These are phyloP conservation scores for Starmerella kuoi DNA, from an alignment of 805 yeast genomes.

Conservation along the genomic window DNA sequence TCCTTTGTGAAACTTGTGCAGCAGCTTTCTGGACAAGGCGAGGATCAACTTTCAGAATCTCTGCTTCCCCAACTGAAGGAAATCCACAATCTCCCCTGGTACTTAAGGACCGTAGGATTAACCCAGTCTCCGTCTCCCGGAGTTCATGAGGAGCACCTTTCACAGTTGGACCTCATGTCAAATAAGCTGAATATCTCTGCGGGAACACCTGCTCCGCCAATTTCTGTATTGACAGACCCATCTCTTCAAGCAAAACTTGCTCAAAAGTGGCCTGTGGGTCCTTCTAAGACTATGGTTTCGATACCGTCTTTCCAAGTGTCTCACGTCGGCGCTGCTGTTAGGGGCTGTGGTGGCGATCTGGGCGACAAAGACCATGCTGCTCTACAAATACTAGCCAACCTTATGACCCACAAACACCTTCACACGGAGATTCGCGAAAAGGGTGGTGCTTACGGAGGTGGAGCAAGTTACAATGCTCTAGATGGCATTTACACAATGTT, in stretches of 20 bases:
- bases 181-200: slow-evolving; percentile 26
- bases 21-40: slow-evolving; percentile 41
- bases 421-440: slow-evolving; percentile 87
- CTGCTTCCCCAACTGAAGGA: slow-evolving; percentile 50
- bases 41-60: slow-evolving; percentile 38
- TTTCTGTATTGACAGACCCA: slow-evolving; percentile 2
- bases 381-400: slow-evolving; percentile 66
- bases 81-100: slow-evolving; percentile 23
- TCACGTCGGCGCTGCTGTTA: slow-evolving; percentile 56
- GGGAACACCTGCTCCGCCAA: slow-evolving; percentile 22
- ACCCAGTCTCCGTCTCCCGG: slow-evolving; percentile 22
- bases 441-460: slow-evolving; percentile 98
- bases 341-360: slow-evolving; percentile 50
- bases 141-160: slow-evolving; percentile 7
- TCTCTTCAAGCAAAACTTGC: not conserved
- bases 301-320: slow-evolving; percentile 76
- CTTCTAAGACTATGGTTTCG: slow-evolving; percentile 39
- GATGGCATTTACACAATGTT: slow-evolving; percentile 72
- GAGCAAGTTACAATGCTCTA: slow-evolving; percentile 67
- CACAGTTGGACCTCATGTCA: slow-evolving; percentile 7
- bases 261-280: slow-evolving; percentile 8
- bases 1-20: slow-evolving; percentile 61
- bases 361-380: slow-evolving; percentile 67
- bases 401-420: slow-evolving; percentile 67
- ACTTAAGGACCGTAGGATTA: slow-evolving; percentile 21